These are phyloP conservation scores for Neotropicomus parvogracilis DNA, from an alignment of 1,284 basidiomycete genomes.

Conservation along the genomic window DNA sequence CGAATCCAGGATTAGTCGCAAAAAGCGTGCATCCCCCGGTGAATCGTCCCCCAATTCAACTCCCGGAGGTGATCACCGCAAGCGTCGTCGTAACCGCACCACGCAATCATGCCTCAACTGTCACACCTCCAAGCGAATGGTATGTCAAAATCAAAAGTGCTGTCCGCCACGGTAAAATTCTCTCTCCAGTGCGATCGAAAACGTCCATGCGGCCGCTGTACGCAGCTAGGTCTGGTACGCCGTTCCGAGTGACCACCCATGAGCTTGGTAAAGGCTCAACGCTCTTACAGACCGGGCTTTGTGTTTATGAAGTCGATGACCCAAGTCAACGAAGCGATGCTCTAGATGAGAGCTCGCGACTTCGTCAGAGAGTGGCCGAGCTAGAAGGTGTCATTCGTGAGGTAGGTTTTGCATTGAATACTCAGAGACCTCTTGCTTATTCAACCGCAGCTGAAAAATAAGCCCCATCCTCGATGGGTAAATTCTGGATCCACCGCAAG, in stretches of 20 bases:
- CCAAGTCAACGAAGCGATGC: slow-evolving; percentile 50
- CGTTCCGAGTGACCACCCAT: neutral
- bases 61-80: slow-evolving; percentile 46
- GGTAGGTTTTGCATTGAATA: slow-evolving; percentile 35
- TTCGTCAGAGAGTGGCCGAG: slow-evolving; percentile 75
- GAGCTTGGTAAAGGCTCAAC: slow-evolving; percentile 2
- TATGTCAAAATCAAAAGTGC: slow-evolving; percentile 34
- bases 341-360: slow-evolving; percentile 62
- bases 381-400: slow-evolving; percentile 81
- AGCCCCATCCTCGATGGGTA: slow-evolving; percentile 66
- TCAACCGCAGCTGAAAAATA: slow-evolving; percentile 54
- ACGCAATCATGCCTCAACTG: slow-evolving; percentile 67
- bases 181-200: slow-evolving; percentile 60
- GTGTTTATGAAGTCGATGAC: slow-evolving; percentile 82
- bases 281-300: slow-evolving; percentile 63
- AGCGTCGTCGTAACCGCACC: slow-evolving; percentile 59
- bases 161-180: neutral
- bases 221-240: slow-evolving; percentile 64
- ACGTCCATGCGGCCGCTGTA: slow-evolving; percentile 70
- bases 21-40: slow-evolving; percentile 26
- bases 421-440: slow-evolving; percentile 6
- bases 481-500: slow-evolving; percentile 34
- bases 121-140: slow-evolving; percentile 80
- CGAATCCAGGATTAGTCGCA: slow-evolving; percentile 27
- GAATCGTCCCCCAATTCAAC: slow-evolving; percentile 15